phyloP scores from a whole-genome alignment of 768 basidiomycete species.

The Trametes gibbosa region DNA sequence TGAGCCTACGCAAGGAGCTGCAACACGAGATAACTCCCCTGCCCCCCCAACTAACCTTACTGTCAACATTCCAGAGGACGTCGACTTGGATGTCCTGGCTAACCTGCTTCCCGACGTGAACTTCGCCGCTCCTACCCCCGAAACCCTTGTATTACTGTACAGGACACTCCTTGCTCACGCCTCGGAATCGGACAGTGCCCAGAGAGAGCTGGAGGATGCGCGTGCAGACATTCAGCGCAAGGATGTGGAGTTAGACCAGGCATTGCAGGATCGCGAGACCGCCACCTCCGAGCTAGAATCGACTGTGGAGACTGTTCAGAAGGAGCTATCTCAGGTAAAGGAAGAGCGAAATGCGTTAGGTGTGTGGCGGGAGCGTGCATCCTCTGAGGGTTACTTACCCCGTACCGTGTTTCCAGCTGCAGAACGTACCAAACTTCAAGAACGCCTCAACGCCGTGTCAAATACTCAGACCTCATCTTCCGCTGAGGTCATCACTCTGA shows the following conservation, averaged over 20 bases:
- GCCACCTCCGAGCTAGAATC: slow-evolving; percentile 54
- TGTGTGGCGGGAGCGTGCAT: slow-evolving; percentile 33
- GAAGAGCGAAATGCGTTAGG: slow-evolving; percentile 66
- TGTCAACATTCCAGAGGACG: slow-evolving; percentile 60
- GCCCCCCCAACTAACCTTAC: slow-evolving; percentile 30
- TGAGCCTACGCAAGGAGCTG: slow-evolving; percentile 14
- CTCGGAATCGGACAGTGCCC: slow-evolving; percentile 50
- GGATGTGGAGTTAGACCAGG: slow-evolving; percentile 83
- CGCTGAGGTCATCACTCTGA: slow-evolving; percentile 55
- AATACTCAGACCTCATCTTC: slow-evolving; percentile 62
- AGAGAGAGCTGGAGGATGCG: slow-evolving; percentile 67
- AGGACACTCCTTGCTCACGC: slow-evolving; percentile 57
- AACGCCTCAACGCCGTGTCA: slow-evolving; percentile 54
- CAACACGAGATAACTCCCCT: slow-evolving; percentile 33
- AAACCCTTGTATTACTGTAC: slow-evolving; percentile 62
- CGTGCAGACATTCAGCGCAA: slow-evolving; percentile 67
- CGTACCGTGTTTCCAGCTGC: slow-evolving; percentile 36
- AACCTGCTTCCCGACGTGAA: slow-evolving; percentile 60
- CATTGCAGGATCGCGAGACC: slow-evolving; percentile 73
- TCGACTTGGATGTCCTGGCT: slow-evolving; percentile 60
- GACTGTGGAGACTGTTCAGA: slow-evolving; percentile 48
- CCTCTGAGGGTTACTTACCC: neutral
- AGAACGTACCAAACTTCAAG: slow-evolving; percentile 47
- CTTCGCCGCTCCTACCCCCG: slow-evolving; percentile 53
- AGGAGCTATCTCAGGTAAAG: slow-evolving; percentile 55